Evolutionary conservation across 2,329 filamentous ascomycete species (phyloP).

Genomic region (Arachnomyces sp.): DNA sequence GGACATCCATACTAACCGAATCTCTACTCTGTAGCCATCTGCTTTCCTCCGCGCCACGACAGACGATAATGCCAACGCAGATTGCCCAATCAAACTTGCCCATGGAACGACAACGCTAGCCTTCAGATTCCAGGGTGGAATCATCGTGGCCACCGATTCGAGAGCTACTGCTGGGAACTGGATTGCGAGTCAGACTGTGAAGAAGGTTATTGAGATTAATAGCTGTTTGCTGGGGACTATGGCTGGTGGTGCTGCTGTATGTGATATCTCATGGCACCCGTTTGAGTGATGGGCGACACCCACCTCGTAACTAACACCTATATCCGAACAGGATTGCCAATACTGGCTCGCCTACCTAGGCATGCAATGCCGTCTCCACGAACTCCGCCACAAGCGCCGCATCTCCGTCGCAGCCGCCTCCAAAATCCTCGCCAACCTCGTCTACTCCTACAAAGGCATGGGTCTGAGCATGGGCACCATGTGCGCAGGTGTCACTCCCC

Average conservation of each 20-base stretch:
- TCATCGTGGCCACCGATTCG: constrained; percentile 97
- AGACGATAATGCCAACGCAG: constrained; percentile 92
- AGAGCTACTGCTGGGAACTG: constrained; percentile 95
- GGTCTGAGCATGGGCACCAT: constrained; percentile 98
- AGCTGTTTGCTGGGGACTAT: constrained; percentile 89
- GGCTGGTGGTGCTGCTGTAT: constrained; percentile 88
- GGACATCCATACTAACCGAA: too few species aligned
- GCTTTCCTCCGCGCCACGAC: constrained; percentile 94
- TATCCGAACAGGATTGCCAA: constrained; percentile 75
- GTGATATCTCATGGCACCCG: constrained; percentile 20
- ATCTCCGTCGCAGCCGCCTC: constrained; percentile 95
- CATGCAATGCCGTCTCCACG: constrained; percentile 98
- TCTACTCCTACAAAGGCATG: constrained; percentile 99
- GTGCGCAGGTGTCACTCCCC: constrained; percentile 89
- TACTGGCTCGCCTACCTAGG: constrained; percentile 99
- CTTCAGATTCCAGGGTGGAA: constrained; percentile 96
- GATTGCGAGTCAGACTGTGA: constrained; percentile 99
- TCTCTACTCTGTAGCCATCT: constrained; percentile 54
- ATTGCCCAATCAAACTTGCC: constrained; percentile 97
- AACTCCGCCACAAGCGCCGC: constrained; percentile 97
- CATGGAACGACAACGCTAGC: constrained; percentile 97
- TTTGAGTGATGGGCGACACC: too few species aligned
- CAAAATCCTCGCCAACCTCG: constrained; percentile 97
- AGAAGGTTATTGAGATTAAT: constrained; percentile 99
- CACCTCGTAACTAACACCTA: too few species aligned